Percentiles rank a stretch among this genome's conserved stretches.
Conservation (phyloP, 495 filamentous ascomycete species). For the Saxispiralis lemnorum region DNA sequence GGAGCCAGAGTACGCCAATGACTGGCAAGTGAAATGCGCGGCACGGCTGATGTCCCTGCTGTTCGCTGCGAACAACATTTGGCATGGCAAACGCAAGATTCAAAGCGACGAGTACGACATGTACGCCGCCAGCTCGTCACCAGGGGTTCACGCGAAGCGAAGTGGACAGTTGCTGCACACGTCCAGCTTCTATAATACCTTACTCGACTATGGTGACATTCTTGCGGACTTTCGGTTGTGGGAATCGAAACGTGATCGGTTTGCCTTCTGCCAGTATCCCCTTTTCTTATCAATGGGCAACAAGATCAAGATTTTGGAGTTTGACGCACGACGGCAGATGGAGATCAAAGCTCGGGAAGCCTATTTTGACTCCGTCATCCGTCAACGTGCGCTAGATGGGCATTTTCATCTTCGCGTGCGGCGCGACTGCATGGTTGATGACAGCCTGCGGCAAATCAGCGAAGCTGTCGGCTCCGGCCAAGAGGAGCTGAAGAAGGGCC, state of each 20-base stretch:
- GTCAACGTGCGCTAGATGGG: slow-evolving; percentile 44
- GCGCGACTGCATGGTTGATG: slow-evolving; percentile 78
- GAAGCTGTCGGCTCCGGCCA: slow-evolving; percentile 67
- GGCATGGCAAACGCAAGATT: slow-evolving; percentile 13
- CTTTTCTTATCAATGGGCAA: slow-evolving; percentile 87
- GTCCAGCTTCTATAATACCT: slow-evolving; percentile 71
- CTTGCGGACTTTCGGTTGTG: slow-evolving; percentile 78
- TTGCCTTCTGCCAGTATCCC: slow-evolving; percentile 86
- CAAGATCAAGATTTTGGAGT: slow-evolving; percentile 82
- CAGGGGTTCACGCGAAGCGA: slow-evolving; percentile 23
- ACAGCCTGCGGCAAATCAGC: slow-evolving; percentile 72
- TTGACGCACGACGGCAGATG: slow-evolving; percentile 86
- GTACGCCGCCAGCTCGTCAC: neutral
- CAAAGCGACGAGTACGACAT: slow-evolving; percentile 11
- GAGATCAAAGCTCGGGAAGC: slow-evolving; percentile 75
- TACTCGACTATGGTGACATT: slow-evolving; percentile 73
- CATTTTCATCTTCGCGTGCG: slow-evolving; percentile 66
- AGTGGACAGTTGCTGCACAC: slow-evolving; percentile 54
- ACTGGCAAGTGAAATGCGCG: slow-evolving; percentile 81
- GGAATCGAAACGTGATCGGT: slow-evolving; percentile 58
- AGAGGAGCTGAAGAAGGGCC: slow-evolving; percentile 83
- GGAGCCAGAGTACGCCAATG: slow-evolving; percentile 44
- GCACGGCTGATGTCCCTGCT: slow-evolving; percentile 67
- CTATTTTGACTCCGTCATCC: slow-evolving; percentile 77
- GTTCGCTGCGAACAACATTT: slow-evolving; percentile 63